Evolutionary conservation across 1,139 yeast species (phyloP).

Genomic region (Tardiomyces blankii): DNA sequence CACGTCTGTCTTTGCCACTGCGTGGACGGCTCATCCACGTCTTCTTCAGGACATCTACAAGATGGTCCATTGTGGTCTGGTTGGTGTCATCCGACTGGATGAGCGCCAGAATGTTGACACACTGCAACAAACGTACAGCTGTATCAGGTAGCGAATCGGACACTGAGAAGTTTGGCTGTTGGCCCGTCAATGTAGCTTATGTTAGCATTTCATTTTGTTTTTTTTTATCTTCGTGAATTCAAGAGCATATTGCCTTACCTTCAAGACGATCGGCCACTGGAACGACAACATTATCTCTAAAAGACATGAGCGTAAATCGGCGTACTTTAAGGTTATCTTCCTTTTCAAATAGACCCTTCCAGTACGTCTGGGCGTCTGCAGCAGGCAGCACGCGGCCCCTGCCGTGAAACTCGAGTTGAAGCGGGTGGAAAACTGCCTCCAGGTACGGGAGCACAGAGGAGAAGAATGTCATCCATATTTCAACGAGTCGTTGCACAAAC

Average conservation of each 20-base stretch:
- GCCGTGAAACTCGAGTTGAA: conserved; percentile 41
- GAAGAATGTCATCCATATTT: conserved; percentile 46
- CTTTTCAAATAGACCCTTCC: conserved; percentile 26
- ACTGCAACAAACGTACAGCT: conserved; percentile 37
- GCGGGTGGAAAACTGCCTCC: conserved; percentile 48
- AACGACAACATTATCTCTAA: conserved; percentile 25
- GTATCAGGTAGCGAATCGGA: conserved; percentile 16
- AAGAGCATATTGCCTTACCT: neutral
- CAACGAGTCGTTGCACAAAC: conserved; percentile 23
- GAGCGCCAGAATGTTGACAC: conserved; percentile 43
- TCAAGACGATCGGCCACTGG: conserved; percentile 35
- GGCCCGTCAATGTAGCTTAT: neutral
- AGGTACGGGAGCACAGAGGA: conserved; percentile 43
- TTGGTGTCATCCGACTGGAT: conserved; percentile 41
- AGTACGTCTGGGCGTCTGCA: conserved; percentile 26
- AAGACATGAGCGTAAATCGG: conserved; percentile 22
- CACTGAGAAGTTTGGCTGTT: neutral
- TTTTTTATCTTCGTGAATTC: neutral
- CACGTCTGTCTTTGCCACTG: conserved; percentile 22
- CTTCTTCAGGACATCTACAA: conserved; percentile 20
- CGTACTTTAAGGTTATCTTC: conserved; percentile 23
- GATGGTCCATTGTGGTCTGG: conserved; percentile 41
- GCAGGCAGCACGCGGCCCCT: conserved; percentile 24
- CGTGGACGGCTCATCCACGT: conserved; percentile 21
- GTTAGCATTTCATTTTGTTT: neutral